Percentiles rank a stretch among this genome's conserved stretches.
These are phyloP conservation scores for Xylaria sp. DNA, from an alignment of 495 filamentous ascomycete species.

Conservation along the genomic window DNA sequence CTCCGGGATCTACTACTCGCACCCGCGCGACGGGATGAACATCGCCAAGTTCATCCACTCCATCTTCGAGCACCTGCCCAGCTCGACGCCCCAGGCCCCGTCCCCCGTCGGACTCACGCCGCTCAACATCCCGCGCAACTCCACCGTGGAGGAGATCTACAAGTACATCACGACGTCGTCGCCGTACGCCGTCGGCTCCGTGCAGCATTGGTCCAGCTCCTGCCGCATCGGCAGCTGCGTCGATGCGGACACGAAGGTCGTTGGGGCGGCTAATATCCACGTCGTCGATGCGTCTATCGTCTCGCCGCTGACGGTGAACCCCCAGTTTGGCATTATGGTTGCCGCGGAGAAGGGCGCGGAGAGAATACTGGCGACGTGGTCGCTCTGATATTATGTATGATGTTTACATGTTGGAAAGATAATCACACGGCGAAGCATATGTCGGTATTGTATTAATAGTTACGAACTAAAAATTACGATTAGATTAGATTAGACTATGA, in stretches of 20 bases:
- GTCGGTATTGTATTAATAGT: not conserved
- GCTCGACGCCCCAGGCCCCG: slow-evolving; percentile 35
- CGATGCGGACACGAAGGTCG: slow-evolving; percentile 43
- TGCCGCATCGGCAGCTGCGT: slow-evolving; percentile 50
- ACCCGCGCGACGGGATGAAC: slow-evolving; percentile 45
- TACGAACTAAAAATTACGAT: not conserved
- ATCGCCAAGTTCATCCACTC: slow-evolving; percentile 50
- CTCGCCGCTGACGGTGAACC: slow-evolving; percentile 48
- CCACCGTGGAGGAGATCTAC: slow-evolving; percentile 43
- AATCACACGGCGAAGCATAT: not conserved
- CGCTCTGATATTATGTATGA: not conserved
- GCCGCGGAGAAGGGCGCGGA: slow-evolving; percentile 49
- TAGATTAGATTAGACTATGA: not conserved
- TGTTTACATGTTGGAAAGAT: not conserved
- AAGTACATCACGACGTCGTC: slow-evolving; percentile 48
- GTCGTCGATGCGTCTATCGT: slow-evolving; percentile 52
- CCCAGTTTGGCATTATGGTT: slow-evolving; percentile 50
- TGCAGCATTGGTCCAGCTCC: slow-evolving; percentile 50
- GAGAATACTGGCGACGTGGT: slow-evolving; percentile 41
- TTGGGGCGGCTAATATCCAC: slow-evolving; percentile 45
- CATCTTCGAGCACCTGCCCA: slow-evolving; percentile 46
- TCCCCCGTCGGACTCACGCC: slow-evolving; percentile 41
- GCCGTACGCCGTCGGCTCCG: slow-evolving; percentile 46
- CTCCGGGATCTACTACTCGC: slow-evolving; percentile 43
- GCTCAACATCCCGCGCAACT: slow-evolving; percentile 43